These are phyloP conservation scores for Lasiosphaeria hispida DNA, from an alignment of 495 filamentous ascomycete species.

Conservation along the genomic window DNA sequence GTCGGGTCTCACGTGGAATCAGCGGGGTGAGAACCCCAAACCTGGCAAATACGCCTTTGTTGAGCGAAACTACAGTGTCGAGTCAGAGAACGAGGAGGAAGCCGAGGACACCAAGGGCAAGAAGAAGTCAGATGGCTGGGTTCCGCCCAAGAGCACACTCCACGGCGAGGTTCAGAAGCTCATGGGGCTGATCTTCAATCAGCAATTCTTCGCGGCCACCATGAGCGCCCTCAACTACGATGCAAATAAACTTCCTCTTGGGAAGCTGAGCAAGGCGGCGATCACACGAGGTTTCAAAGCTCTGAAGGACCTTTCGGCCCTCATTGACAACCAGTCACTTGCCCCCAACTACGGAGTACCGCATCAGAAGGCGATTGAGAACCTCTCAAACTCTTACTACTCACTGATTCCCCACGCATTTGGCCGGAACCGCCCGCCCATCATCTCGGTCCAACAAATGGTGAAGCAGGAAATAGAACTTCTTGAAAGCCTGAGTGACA, in stretches of 20 bases:
- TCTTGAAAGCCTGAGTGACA: conserved; percentile 73
- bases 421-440: conserved; percentile 67
- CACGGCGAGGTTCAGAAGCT: conserved; percentile 58
- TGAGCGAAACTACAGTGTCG: conserved; percentile 63
- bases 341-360: conserved; percentile 45
- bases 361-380: conserved; percentile 45
- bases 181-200: conserved; percentile 81
- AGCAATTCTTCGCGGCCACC: conserved; percentile 59
- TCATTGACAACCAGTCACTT: conserved; percentile 51
- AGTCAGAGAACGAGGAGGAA: conserved; percentile 62
- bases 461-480: conserved; percentile 74
- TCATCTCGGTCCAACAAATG: conserved; percentile 51
- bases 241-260: conserved; percentile 72
- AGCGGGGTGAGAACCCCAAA: conserved; percentile 58
- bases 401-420: conserved; percentile 80
- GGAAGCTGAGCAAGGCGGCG: conserved; percentile 76
- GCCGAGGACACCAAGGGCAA: conserved; percentile 31
- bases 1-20: conserved; percentile 64
- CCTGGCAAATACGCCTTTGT: conserved; percentile 73
- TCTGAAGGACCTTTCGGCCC: conserved; percentile 68
- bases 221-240: conserved; percentile 75
- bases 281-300: conserved; percentile 67
- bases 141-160: conserved; percentile 53
- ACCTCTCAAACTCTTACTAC: conserved; percentile 72
- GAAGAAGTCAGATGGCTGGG: conserved; percentile 34